phyloP scores from a whole-genome alignment of 768 basidiomycete species.

The Mycena rebaudengoi region DNA sequence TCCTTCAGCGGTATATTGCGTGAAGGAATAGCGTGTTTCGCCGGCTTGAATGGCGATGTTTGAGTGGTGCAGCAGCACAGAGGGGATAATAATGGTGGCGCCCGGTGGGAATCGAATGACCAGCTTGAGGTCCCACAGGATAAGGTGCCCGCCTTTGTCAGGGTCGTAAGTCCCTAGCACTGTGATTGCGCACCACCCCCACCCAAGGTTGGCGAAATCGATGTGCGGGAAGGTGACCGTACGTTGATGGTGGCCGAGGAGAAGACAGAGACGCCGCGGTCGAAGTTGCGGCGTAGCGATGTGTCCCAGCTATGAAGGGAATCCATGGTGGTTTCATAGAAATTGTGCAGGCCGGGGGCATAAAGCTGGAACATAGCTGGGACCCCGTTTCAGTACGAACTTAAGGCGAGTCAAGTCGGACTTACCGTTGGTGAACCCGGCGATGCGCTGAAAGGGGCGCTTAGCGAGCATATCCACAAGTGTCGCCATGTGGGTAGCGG shows the following conservation, averaged over 20 bases:
- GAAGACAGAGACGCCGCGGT: background rate
- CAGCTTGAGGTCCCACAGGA: slow-evolving; percentile 4
- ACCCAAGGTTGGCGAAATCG: background rate
- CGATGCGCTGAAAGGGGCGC: background rate
- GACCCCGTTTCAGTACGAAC: background rate
- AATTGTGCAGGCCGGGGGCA: background rate
- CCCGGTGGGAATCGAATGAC: background rate
- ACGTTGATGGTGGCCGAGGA: background rate
- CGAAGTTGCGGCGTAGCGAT: background rate
- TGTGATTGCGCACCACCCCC: slow-evolving; percentile 2
- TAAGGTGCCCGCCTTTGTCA: background rate
- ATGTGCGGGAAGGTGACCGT: background rate
- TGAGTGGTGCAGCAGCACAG: background rate
- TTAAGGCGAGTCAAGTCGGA: background rate
- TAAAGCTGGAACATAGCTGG: background rate
- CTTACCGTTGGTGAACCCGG: background rate
- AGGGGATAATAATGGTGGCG: slow-evolving; percentile 1
- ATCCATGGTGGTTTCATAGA: background rate
- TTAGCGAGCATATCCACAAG: background rate
- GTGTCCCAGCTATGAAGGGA: background rate
- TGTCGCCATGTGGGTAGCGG: background rate
- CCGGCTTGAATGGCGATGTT: background rate
- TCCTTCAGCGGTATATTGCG: background rate
- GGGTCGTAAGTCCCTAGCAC: background rate
- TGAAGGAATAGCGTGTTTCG: background rate